Conservation (phyloP, 345 rosid species). For the Gossypioides kirkii region DNA sequence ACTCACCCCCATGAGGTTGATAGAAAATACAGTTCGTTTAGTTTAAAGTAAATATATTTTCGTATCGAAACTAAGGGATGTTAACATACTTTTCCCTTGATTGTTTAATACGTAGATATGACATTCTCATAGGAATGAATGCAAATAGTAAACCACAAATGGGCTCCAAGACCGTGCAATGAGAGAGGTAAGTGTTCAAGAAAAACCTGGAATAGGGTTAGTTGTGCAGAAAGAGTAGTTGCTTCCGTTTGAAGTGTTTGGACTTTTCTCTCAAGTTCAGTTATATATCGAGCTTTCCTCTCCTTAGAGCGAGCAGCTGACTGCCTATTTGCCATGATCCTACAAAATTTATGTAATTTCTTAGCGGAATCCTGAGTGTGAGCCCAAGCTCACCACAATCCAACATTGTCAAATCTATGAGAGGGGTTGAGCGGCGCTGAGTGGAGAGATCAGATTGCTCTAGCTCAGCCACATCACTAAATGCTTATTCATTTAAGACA, state of each 20-base stretch:
- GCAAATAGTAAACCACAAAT: neutral
- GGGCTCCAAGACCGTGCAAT: too few species aligned
- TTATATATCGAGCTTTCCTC: conserved; percentile 72
- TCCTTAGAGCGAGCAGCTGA: conserved; percentile 93
- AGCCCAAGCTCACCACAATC: neutral
- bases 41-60: neutral
- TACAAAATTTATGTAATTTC: conserved; percentile 17
- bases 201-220: conserved; percentile 71
- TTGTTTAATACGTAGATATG: neutral
- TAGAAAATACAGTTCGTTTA: neutral
- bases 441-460: neutral
- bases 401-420: neutral
- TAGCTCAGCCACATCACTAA: neutral
- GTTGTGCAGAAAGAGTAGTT: conserved; percentile 81
- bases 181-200: neutral
- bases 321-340: conserved; percentile 83
- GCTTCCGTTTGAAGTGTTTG: conserved; percentile 89
- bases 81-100: neutral
- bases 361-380: neutral
- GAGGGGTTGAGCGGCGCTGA: neutral
- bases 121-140: neutral
- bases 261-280: conserved; percentile 80
- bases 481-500: neutral
- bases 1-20: neutral
- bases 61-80: neutral